A percentile compares a stretch with the other conserved stretches of the same genome.
These are phyloP conservation scores for Fusarium floridanum DNA, from an alignment of 2,329 filamentous ascomycete species.

Conservation along the genomic window DNA sequence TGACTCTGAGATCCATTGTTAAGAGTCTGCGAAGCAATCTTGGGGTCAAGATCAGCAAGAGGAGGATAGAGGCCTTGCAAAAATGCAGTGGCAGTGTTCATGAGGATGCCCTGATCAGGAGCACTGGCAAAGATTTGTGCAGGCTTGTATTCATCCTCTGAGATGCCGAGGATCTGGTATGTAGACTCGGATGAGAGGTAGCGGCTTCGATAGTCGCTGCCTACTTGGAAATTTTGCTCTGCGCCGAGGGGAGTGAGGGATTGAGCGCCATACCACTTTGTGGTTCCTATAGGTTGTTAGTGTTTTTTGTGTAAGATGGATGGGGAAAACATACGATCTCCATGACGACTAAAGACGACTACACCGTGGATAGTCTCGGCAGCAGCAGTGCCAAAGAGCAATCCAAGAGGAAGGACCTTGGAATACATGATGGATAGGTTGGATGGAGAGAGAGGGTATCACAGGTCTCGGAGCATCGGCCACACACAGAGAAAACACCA, in stretches of 20 bases:
- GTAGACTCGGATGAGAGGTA: constrained; percentile 45
- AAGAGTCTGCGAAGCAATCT: constrained; percentile 46
- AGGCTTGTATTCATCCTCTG: constrained; percentile 48
- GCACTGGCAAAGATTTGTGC: constrained; percentile 52
- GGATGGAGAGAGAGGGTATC: neutral
- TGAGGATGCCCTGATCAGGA: constrained; percentile 50
- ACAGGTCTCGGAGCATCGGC: neutral
- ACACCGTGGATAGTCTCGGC: constrained; percentile 52
- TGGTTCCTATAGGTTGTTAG: constrained; percentile 43
- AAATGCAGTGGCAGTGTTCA: constrained; percentile 53
- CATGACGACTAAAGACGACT: constrained; percentile 52
- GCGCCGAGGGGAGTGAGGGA: constrained; percentile 52
- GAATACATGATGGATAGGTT: constrained; percentile 10
- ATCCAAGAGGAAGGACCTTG: constrained; percentile 12
- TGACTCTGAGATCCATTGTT: constrained; percentile 49
- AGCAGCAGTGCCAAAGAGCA: constrained; percentile 13
- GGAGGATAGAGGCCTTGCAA: constrained; percentile 54
- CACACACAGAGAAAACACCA: neutral
- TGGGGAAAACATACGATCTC: constrained; percentile 46
- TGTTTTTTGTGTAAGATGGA: neutral
- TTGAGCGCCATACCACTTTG: constrained; percentile 52
- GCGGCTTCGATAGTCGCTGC: constrained; percentile 39
- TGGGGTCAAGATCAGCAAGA: constrained; percentile 42
- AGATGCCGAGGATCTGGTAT: constrained; percentile 50
- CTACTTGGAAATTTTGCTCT: constrained; percentile 49